These are phyloP conservation scores for Didymella arachidicola DNA, from an alignment of 2,329 filamentous ascomycete species.

Conservation along the genomic window DNA sequence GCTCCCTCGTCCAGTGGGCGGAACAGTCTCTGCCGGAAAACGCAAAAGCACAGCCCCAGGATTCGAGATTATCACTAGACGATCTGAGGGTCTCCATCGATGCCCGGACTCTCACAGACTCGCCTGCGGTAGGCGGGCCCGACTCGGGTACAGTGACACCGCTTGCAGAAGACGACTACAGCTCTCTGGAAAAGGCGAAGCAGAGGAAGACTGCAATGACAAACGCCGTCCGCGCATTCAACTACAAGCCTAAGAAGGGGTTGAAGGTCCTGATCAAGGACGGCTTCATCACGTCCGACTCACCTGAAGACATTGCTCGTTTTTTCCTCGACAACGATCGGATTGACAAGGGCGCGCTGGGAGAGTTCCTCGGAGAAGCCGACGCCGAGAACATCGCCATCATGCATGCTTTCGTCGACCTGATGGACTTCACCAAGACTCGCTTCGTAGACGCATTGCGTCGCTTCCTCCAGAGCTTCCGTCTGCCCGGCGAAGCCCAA, in stretches of 20 bases:
- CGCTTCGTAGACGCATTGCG: slow-evolving; percentile 92
- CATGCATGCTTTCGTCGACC: slow-evolving; percentile 97
- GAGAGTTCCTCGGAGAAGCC: slow-evolving; percentile 93
- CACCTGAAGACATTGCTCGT: slow-evolving; percentile 79
- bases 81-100: slow-evolving; percentile 80
- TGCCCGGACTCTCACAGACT: slow-evolving; percentile 66
- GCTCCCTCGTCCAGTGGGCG: slow-evolving; percentile 93
- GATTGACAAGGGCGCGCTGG: slow-evolving; percentile 89
- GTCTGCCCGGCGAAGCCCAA: slow-evolving; percentile 92
- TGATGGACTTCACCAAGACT: slow-evolving; percentile 90
- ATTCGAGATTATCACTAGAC: slow-evolving; percentile 63
- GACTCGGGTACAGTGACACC: slow-evolving; percentile 56
- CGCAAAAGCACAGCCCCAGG: slow-evolving; percentile 52
- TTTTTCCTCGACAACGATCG: slow-evolving; percentile 84
- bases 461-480: slow-evolving; percentile 92
- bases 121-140: slow-evolving; percentile 63
- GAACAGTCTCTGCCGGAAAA: slow-evolving; percentile 67
- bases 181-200: slow-evolving; percentile 93
- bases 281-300: slow-evolving; percentile 83
- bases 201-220: slow-evolving; percentile 90
- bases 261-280: slow-evolving; percentile 84
- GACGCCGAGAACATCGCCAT: slow-evolving; percentile 93
- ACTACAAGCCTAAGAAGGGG: slow-evolving; percentile 96
- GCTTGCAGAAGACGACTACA: slow-evolving; percentile 82
- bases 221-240: slow-evolving; percentile 90